Conservation (phyloP, 1,284 basidiomycete genomes). For the Polyporus tsugae region DNA sequence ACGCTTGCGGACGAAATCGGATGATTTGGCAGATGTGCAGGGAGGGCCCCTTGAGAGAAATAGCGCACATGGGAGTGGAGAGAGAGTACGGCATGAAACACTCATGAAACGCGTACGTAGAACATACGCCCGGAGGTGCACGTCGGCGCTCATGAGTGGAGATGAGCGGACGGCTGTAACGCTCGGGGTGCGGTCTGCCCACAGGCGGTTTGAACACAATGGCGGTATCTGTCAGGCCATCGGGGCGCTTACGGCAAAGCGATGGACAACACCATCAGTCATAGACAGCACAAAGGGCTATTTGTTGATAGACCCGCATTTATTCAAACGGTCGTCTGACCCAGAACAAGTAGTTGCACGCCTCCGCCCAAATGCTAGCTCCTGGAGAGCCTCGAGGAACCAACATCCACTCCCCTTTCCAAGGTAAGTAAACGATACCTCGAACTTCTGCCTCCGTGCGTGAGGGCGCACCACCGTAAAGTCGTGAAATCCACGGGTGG, state of each 20-base stretch:
- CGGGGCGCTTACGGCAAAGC: background rate
- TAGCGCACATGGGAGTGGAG: background rate
- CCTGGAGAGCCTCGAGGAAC: constrained; percentile 66
- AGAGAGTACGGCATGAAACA: background rate
- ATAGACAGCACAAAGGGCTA: background rate
- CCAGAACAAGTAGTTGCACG: constrained; percentile 88
- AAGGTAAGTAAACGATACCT: constrained; percentile 86
- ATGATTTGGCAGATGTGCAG: background rate
- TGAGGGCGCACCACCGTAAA: constrained; percentile 52
- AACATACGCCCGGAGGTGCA: background rate
- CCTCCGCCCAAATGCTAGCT: constrained; percentile 63
- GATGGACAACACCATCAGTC: background rate
- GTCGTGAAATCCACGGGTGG: constrained; percentile 54
- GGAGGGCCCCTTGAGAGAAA: background rate
- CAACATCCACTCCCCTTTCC: constrained; percentile 78
- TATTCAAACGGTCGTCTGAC: constrained; percentile 62
- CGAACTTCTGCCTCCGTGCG: constrained; percentile 82
- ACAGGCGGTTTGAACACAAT: background rate
- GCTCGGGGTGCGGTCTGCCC: background rate
- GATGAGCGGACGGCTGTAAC: background rate
- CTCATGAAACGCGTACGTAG: background rate
- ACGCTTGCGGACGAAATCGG: background rate
- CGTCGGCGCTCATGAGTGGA: background rate
- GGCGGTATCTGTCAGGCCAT: background rate
- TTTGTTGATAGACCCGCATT: background rate